Base-by-base conservation (phyloP, 2,329 filamentous ascomycete genomes). In the Fusarium sp. region DNA sequence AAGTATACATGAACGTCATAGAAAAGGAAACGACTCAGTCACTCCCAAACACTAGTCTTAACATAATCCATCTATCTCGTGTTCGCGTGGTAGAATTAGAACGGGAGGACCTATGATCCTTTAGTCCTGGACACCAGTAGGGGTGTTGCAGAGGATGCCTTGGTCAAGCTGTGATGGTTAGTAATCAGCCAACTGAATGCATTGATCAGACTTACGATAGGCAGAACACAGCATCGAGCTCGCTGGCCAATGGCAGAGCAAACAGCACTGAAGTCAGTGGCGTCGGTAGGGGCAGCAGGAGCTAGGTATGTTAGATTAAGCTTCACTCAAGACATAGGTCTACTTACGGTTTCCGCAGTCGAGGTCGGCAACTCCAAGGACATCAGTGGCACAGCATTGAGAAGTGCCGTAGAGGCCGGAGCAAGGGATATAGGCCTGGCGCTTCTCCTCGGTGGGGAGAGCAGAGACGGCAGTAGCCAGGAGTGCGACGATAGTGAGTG, bases 341-440 rank as follows among this genome's bases (percentile, higher is more conserved):
- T 26, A 83, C 87, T 75, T 83, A 90, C 89, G 88, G 66, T 82
- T 79, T 24, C 77, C 81, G 80, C 90, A 92, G 83, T 92, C 83
- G 30, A 91, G 82, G 79, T 89, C 83, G 7, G 86, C 88, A 66
- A 91, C 70, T 67, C 88, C 86, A 44, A 91, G 86, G 39, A 92
- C 85, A 73, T 91, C 88, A 30, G 89, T 90, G 20, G 89, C 87
- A 79, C 90, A 92, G 85, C 90, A 92, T 73, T 88, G 85, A 8
- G 87, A 77, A 38, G 75, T 83, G 73, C 77, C 79, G 75, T 86
- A 86, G 26, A 86, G 81, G 24, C 81, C 82, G 36, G 80, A 80
- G 77, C 86, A 87, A 47, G 86, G 80, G 14, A 76, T 57, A 63
- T 86, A 87, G 11, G 73, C 62, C 38, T 78, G 72, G 54, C 83